Percentiles rank a stretch among this genome's conserved stretches.
Conservation (phyloP, 2,329 filamentous ascomycete genomes). For the Aspergillus jensenii region DNA sequence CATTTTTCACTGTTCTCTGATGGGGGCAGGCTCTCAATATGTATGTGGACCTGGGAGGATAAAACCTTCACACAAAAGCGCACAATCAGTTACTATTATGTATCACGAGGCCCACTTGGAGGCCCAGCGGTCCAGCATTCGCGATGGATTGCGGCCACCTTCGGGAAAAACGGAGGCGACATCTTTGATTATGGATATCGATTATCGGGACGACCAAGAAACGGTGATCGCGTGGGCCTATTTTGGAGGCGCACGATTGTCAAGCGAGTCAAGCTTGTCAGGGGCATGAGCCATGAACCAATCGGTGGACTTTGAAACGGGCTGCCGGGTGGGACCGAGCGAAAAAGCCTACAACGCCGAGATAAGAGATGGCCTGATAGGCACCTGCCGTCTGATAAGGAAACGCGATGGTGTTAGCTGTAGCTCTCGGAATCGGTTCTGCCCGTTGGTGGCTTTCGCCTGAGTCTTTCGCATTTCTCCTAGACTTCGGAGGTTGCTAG, state of each 20-base stretch:
- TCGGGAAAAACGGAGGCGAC: background rate
- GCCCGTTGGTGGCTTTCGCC: no score
- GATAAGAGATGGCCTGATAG: slow-evolving; percentile 6
- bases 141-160: background rate
- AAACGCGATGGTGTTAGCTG: no score
- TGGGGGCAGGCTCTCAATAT: background rate
- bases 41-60: slow-evolving; percentile 4
- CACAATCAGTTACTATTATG: background rate
- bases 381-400: background rate
- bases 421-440: no score
- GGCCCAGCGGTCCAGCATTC: background rate
- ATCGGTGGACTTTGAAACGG: background rate
- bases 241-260: slow-evolving; percentile 4
- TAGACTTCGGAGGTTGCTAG: no score
- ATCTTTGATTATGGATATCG: slow-evolving; percentile 1
- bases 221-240: background rate
- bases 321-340: background rate
- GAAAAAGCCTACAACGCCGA: background rate
- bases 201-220: background rate
- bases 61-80: background rate
- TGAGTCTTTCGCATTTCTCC: no score
- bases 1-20: background rate
- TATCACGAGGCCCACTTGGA: slow-evolving; percentile 5
- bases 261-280: slow-evolving; percentile 6
- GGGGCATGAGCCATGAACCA: background rate